Conservation (phyloP, 345 rosid genomes). For the Melaleuca alternifolia region DNA sequence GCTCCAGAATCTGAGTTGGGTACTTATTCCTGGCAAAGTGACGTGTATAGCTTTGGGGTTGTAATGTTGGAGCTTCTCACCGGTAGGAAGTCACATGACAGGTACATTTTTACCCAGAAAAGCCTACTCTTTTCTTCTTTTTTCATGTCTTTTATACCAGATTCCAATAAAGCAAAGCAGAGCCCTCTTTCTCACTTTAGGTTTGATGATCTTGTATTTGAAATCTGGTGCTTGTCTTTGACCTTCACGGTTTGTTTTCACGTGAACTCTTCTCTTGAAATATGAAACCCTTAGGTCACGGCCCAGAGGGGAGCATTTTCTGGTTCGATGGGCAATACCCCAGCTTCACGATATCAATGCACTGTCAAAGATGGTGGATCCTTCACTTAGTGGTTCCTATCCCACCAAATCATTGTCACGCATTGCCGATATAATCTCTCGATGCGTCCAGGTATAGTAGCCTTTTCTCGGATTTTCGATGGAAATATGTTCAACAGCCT, state of each 20-base stretch:
- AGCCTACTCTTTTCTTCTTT: not conserved
- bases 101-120: conserved; percentile 18
- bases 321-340: conserved; percentile 84
- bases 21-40: conserved; percentile 76
- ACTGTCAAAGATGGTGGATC: conserved; percentile 79
- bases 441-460: conserved; percentile 65
- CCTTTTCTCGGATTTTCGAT: not conserved
- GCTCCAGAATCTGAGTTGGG: conserved; percentile 81
- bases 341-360: conserved; percentile 90
- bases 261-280: not conserved
- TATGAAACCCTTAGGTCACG: conserved; percentile 36
- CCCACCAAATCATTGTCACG: conserved; percentile 85
- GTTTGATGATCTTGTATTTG: not conserved
- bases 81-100: conserved; percentile 68
- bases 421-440: conserved; percentile 81
- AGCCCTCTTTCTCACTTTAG: no score
- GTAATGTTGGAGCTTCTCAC: conserved; percentile 95
- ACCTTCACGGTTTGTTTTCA: not conserved
- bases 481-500: not conserved
- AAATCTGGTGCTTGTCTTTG: not conserved
- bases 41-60: conserved; percentile 88
- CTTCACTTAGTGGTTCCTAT: conserved; percentile 49
- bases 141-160: not conserved
- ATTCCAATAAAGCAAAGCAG: no score
- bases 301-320: conserved; percentile 64